phyloP scores from a whole-genome alignment of 768 basidiomycete species.

The Pilatotrama ljubarskyi region DNA sequence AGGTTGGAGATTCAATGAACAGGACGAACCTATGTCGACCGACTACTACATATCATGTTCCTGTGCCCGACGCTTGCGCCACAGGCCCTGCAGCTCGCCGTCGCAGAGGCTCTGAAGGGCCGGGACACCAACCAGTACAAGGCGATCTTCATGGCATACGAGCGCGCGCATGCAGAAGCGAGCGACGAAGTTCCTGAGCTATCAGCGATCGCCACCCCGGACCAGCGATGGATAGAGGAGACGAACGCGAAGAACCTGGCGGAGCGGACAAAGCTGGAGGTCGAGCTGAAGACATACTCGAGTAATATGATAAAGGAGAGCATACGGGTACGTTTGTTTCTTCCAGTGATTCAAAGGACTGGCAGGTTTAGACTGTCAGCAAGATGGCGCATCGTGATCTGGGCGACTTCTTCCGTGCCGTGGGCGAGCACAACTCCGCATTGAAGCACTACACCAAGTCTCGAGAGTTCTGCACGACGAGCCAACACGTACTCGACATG shows the following conservation, averaged over 20 bases:
- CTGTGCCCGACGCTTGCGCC: constrained; percentile 68
- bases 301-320: constrained; percentile 99
- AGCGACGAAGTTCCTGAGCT: constrained; percentile 45
- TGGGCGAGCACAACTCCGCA: constrained; percentile 70
- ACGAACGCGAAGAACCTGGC: constrained; percentile 60
- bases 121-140: constrained; percentile 68
- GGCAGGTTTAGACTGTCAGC: background rate
- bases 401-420: constrained; percentile 71
- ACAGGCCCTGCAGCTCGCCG: constrained; percentile 69
- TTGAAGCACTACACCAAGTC: constrained; percentile 88
- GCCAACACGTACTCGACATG: constrained; percentile 92
- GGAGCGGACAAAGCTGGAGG: constrained; percentile 85
- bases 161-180: constrained; percentile 38
- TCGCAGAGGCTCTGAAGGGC: constrained; percentile 62
- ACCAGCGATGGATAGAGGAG: constrained; percentile 76
- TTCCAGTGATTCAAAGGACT: background rate
- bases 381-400: constrained; percentile 93
- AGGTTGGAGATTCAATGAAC: background rate
- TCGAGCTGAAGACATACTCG: constrained; percentile 91
- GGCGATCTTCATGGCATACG: constrained; percentile 52
- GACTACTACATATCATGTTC: constrained; percentile 67
- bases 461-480: constrained; percentile 89
- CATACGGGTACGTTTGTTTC: constrained; percentile 65
- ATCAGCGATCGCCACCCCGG: constrained; percentile 50
- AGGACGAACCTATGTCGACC: constrained; percentile 79